Evolutionary conservation across 2,329 filamentous ascomycete genomes (phyloP), one percentile per base, ranked within the genome.

Genomic region (Pseudonectria buxi): DNA sequence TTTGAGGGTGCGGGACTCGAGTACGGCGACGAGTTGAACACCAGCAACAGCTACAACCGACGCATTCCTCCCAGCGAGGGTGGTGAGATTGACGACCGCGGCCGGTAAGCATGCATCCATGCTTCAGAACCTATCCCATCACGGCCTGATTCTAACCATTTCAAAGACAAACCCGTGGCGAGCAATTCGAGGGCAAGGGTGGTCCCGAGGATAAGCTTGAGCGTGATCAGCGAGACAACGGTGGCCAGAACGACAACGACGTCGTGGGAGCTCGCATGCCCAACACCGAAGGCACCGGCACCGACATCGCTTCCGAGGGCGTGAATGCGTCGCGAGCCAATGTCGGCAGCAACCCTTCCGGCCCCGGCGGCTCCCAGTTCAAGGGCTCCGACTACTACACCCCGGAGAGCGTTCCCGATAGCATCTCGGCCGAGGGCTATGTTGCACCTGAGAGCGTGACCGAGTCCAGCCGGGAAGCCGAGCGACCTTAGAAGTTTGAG

Each of bases 1-100:
- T 71, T 72, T 11, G 50, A 64, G 14, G 7, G 26, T 11, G 46
- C 47, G 6, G 30, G 44, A 5, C 42, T 53, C 24, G 28, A 44
- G 57, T 69, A 64, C 26, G 66, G 60, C 33, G 53, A 63, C 26
- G 65, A 71, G 15, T 41, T 69, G 25, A 65, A 59, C 54, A 69
- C 68, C 29, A 72, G 66, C 44, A 52, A 51, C 13, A 49, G 67
- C 14, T 69, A 64, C 56, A 62, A 69, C 54, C 65, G 62, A 54
- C 59, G 62, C 7, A 69, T 70, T 18, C 64, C 66, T 12, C 61
- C 60, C 3, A 59, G 61, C 39, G 67, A 71, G 49, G 67, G 67
- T 18, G 67, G 67, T 12, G 55, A 58, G 6, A 41, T 65, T 0
- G 67, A 71, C 36, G 60, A 63, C 26, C 62, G 56, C 12, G 67